Percentiles rank a stretch among this genome's conserved stretches.
Evolutionary conservation across 2,329 filamentous ascomycete genomes (phyloP).

Genomic region (Ploettnerulaceae sp.): DNA sequence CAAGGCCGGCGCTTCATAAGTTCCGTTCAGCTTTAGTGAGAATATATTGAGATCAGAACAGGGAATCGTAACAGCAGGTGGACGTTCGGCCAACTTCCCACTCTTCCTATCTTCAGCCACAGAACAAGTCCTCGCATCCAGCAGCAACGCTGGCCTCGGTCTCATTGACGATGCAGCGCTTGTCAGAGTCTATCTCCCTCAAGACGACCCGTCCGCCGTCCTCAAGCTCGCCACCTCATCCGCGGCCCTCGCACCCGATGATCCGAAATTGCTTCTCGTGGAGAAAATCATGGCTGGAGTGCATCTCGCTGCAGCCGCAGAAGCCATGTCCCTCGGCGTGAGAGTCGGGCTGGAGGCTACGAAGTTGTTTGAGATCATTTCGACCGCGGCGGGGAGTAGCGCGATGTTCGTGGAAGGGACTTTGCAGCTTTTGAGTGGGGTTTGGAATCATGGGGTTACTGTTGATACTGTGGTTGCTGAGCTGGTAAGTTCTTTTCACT

Average conservation of each 20-base stretch:
- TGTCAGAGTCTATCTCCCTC: slow-evolving; percentile 21
- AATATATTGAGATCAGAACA: slow-evolving; percentile 2
- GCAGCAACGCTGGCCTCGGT: slow-evolving; percentile 21
- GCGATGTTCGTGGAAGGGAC: slow-evolving; percentile 38
- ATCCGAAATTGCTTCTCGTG: slow-evolving; percentile 41
- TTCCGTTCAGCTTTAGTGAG: too few relatives aligned
- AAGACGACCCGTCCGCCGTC: slow-evolving; percentile 20
- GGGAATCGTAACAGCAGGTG: slow-evolving; percentile 33
- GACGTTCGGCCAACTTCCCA: slow-evolving; percentile 34
- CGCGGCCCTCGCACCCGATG: slow-evolving; percentile 22
- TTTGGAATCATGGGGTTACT: slow-evolving; percentile 35
- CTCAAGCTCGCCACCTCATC: slow-evolving; percentile 20
- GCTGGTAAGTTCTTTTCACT: slow-evolving; percentile 22
- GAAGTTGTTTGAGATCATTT: slow-evolving; percentile 44
- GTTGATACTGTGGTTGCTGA: slow-evolving; percentile 37
- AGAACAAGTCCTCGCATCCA: slow-evolving; percentile 32
- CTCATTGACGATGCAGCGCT: slow-evolving; percentile 26
- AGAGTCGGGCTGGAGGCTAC: slow-evolving; percentile 48
- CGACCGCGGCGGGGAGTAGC: slow-evolving; percentile 36
- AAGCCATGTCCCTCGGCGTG: slow-evolving; percentile 53
- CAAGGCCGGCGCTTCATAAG: not conserved
- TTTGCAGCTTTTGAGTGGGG: slow-evolving; percentile 35
- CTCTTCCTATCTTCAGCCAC: slow-evolving; percentile 35
- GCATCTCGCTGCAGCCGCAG: slow-evolving; percentile 50
- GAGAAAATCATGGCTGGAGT: slow-evolving; percentile 55